Percentiles rank a stretch among this genome's conserved stretches.
These are phyloP conservation scores for Fusarium verrucosum DNA, from an alignment of 2,329 filamentous ascomycete species.

Conservation along the genomic window DNA sequence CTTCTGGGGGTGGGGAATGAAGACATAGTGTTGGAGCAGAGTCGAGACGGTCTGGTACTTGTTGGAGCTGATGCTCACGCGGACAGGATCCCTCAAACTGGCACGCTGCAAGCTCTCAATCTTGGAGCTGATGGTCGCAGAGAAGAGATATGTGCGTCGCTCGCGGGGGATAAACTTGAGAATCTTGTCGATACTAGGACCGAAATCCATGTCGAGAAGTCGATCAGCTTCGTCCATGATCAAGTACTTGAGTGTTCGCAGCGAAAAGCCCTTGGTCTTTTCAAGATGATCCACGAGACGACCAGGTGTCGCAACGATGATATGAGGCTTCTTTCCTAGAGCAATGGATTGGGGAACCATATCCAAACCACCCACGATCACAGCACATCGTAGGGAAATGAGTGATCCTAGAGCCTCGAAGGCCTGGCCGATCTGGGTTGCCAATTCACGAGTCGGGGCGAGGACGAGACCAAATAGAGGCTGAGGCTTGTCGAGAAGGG, in stretches of 20 bases:
- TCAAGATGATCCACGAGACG: slow-evolving; percentile 91
- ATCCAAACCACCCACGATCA: slow-evolving; percentile 93
- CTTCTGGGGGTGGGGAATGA: slow-evolving; percentile 87
- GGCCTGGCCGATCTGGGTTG: slow-evolving; percentile 86
- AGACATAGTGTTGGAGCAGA: slow-evolving; percentile 84
- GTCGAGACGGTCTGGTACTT: slow-evolving; percentile 94
- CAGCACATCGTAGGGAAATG: slow-evolving; percentile 86
- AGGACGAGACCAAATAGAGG: slow-evolving; percentile 88
- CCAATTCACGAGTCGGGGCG: slow-evolving; percentile 91
- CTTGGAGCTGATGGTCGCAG: slow-evolving; percentile 92
- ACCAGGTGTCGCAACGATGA: slow-evolving; percentile 91
- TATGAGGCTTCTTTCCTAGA: slow-evolving; percentile 93
- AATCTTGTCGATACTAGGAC: slow-evolving; percentile 90
- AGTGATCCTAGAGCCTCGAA: slow-evolving; percentile 88
- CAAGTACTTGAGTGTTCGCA: slow-evolving; percentile 83
- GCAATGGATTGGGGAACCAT: slow-evolving; percentile 94
- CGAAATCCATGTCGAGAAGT: slow-evolving; percentile 92
- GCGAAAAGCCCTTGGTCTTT: slow-evolving; percentile 94
- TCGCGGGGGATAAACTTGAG: slow-evolving; percentile 86
- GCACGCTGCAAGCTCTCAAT: slow-evolving; percentile 93
- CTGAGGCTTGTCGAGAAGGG: slow-evolving; percentile 87
- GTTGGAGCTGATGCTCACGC: slow-evolving; percentile 81
- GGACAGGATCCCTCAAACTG: slow-evolving; percentile 82
- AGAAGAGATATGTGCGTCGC: slow-evolving; percentile 87
- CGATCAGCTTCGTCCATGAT: slow-evolving; percentile 97